phyloP scores from a whole-genome alignment of 2,329 filamentous ascomycete genomes.

The Helotiales sp. region DNA sequence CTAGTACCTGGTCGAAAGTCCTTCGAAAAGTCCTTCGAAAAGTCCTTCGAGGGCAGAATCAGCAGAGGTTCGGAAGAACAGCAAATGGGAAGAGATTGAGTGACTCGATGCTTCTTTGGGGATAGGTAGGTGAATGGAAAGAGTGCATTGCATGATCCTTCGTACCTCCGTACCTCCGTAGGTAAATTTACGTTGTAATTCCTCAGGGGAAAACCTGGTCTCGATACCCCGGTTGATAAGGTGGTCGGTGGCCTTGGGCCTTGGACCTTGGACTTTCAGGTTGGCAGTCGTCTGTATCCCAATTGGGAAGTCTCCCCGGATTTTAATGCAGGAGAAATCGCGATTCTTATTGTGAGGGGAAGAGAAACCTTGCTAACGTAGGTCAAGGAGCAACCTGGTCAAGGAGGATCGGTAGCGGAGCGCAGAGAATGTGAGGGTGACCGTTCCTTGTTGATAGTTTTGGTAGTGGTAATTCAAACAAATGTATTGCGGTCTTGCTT shows the following conservation, averaged over 20 bases:
- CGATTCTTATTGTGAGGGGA: background rate
- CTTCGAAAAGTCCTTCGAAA: too few relatives aligned
- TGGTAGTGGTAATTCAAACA: background rate
- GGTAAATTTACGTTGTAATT: too few relatives aligned
- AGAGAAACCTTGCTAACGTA: background rate
- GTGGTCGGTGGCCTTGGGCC: background rate
- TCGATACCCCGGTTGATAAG: conserved; percentile 2
- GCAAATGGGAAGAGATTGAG: background rate
- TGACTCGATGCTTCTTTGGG: background rate
- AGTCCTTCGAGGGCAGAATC: background rate
- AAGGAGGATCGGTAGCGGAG: too few relatives aligned
- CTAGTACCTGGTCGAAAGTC: background rate
- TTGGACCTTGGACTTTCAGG: conserved; percentile 8
- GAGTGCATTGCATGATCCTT: conserved; percentile 11
- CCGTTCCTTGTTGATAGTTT: too few relatives aligned
- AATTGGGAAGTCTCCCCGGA: conserved; percentile 31
- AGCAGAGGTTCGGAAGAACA: background rate
- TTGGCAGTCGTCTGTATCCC: background rate
- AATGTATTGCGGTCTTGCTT: background rate
- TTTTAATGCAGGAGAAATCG: conserved; percentile 23
- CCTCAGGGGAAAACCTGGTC: background rate
- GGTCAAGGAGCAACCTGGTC: too few relatives aligned
- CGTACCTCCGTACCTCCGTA: too few relatives aligned
- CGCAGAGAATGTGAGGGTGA: too few relatives aligned
- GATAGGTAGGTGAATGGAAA: background rate